Evolutionary conservation across 257 asterid species (phyloP).

Genomic region (Leptodermis oblonga): DNA sequence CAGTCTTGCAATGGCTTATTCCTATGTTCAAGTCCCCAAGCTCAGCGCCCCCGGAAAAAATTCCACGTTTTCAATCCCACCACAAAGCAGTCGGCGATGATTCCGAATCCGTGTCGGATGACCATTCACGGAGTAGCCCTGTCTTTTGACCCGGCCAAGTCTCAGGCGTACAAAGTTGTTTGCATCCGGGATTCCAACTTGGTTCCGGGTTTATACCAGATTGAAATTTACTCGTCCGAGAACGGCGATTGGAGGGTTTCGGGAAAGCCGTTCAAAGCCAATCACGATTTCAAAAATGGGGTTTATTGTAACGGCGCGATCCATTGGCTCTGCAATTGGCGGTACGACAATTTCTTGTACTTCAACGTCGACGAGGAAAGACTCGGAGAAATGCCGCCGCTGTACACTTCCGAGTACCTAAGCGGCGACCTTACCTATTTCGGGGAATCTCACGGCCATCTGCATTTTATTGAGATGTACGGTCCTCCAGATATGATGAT

Average conservation of each 20-base stretch:
- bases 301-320: conserved; percentile 35
- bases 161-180: conserved; percentile 24
- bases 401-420: neutral
- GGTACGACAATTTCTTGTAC: conserved; percentile 12
- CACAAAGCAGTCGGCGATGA: conserved; percentile 22
- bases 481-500: neutral
- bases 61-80: conserved; percentile 28
- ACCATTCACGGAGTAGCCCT: conserved; percentile 8
- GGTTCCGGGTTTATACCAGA: conserved; percentile 19
- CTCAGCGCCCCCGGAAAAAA: neutral
- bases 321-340: conserved; percentile 22
- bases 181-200: conserved; percentile 15
- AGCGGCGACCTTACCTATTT: neutral
- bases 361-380: conserved; percentile 22
- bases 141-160: conserved; percentile 28
- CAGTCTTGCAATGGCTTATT: conserved; percentile 36
- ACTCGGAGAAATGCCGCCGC: conserved; percentile 13
- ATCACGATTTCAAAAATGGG: conserved; percentile 9
- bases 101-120: conserved; percentile 19
- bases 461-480: conserved; percentile 15
- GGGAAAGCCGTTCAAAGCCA: conserved; percentile 14
- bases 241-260: conserved; percentile 25
- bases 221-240: conserved; percentile 31
- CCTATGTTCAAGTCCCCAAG: conserved; percentile 23
- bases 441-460: conserved; percentile 28